Evolutionary conservation across 345 rosid genomes (phyloP).

Genomic region (Physaria fendleri): DNA sequence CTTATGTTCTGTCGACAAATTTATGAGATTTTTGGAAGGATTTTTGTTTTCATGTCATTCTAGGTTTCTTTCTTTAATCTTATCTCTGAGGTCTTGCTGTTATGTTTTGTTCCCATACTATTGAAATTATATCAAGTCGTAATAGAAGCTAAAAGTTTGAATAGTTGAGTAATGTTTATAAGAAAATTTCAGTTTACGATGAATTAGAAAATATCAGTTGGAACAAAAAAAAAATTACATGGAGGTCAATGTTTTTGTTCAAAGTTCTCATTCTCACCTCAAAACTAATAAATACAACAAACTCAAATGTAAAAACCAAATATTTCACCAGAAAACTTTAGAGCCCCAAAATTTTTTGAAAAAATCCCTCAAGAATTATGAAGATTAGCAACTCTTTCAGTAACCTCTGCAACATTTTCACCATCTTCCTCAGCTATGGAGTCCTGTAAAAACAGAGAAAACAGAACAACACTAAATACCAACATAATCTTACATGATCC

Average conservation of each 20-base stretch:
- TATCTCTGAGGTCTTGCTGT: not conserved
- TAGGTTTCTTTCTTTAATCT: slow-evolving; percentile 11
- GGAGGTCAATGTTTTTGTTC: too few species aligned
- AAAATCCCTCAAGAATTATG: slow-evolving; percentile 19
- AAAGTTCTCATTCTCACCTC: slow-evolving; percentile 23
- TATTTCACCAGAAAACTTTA: slow-evolving; percentile 17
- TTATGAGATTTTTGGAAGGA: slow-evolving; percentile 25
- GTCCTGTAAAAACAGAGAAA: too few species aligned
- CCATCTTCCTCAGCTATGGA: slow-evolving; percentile 30
- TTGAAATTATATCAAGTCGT: too few species aligned
- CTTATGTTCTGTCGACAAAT: not conserved
- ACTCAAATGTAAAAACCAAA: slow-evolving; percentile 19
- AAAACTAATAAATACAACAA: slow-evolving; percentile 33
- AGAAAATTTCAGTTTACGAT: too few species aligned
- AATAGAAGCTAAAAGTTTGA: too few species aligned
- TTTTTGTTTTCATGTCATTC: slow-evolving; percentile 17
- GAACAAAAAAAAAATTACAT: too few species aligned
- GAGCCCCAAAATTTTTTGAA: not conserved
- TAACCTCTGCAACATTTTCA: slow-evolving; percentile 17
- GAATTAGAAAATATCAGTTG: too few species aligned
- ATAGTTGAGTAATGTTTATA: too few species aligned
- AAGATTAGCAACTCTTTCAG: slow-evolving; percentile 30
- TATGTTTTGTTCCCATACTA: not conserved
- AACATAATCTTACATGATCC: too few species aligned
- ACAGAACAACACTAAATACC: too few species aligned